A percentile compares a stretch with the other conserved stretches of the same genome.
phyloP scores from a whole-genome alignment of 2,329 filamentous ascomycete species.

The Bipolaris bicolor region DNA sequence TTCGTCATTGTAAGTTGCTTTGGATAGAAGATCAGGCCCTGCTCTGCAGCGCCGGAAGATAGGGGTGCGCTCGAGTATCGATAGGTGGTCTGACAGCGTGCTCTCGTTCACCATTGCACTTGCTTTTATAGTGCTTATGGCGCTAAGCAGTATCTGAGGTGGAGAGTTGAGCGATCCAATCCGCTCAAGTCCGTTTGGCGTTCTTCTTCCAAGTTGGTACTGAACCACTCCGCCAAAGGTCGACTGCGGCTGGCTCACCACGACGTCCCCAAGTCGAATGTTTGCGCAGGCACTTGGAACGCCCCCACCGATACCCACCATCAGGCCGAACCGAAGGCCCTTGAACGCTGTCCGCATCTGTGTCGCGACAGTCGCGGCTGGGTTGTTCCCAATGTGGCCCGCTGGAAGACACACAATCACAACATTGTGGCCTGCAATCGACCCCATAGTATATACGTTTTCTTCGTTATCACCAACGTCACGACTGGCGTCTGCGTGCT shows the following conservation, averaged over 20 bases:
- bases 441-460: constrained; percentile 30
- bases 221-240: too few species aligned
- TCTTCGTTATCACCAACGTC: constrained; percentile 32
- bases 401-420: too few species aligned
- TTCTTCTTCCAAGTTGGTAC: too few species aligned
- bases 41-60: constrained; percentile 14
- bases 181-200: too few species aligned
- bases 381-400: neutral
- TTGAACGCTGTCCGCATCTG: too few species aligned
- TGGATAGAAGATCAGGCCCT: constrained; percentile 22
- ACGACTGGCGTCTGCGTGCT: constrained; percentile 27
- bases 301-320: too few species aligned
- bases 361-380: too few species aligned
- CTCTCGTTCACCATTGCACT: constrained; percentile 1
- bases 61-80: constrained; percentile 10
- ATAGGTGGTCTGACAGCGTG: constrained; percentile 4
- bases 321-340: too few species aligned
- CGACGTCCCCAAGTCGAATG: too few species aligned
- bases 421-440: constrained; percentile 24
- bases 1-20: constrained; percentile 21
- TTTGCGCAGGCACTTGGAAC: too few species aligned
- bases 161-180: constrained; percentile 1
- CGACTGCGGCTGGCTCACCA: too few species aligned
- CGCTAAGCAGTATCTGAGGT: constrained; percentile 13
- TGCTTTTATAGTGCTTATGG: constrained; percentile 1